These are phyloP conservation scores for Smallanthus sonchifolius DNA, from an alignment of 129 eudicot species.

Conservation along the genomic window DNA sequence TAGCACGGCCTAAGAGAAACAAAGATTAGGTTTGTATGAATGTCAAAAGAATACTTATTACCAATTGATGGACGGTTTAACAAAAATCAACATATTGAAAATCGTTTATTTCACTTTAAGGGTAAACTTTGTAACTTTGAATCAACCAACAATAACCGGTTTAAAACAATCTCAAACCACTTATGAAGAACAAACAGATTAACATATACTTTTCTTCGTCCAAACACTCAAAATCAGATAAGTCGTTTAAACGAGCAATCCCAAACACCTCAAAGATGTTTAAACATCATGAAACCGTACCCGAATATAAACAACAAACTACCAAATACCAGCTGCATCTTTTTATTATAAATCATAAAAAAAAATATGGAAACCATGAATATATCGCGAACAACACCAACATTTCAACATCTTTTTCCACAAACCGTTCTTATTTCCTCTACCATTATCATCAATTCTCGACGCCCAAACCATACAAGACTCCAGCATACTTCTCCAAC, in stretches of 20 bases:
- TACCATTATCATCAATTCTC: conserved; percentile 46
- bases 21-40: too few species aligned
- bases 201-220: not conserved
- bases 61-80: too few species aligned
- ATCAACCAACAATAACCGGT: too few species aligned
- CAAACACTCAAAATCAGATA: not conserved
- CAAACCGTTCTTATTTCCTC: conserved; percentile 9
- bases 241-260: too few species aligned
- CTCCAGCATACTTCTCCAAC: conserved; percentile 74
- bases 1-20: too few species aligned
- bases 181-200: too few species aligned
- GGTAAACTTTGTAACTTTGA: too few species aligned
- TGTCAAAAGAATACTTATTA: too few species aligned
- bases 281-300: not conserved
- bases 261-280: not conserved
- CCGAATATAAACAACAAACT: not conserved
- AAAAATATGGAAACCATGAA: not conserved
- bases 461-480: conserved; percentile 82
- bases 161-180: too few species aligned
- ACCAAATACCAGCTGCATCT: not conserved
- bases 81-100: too few species aligned
- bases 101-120: too few species aligned
- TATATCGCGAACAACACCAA: conserved; percentile 23
- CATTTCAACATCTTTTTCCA: conserved; percentile 15
- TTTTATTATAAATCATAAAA: not conserved